Evolutionary conservation across 2,329 filamentous ascomycete genomes (phyloP), one percentile per base, ranked within the genome.

Genomic region (Penicillium thymicola): DNA sequence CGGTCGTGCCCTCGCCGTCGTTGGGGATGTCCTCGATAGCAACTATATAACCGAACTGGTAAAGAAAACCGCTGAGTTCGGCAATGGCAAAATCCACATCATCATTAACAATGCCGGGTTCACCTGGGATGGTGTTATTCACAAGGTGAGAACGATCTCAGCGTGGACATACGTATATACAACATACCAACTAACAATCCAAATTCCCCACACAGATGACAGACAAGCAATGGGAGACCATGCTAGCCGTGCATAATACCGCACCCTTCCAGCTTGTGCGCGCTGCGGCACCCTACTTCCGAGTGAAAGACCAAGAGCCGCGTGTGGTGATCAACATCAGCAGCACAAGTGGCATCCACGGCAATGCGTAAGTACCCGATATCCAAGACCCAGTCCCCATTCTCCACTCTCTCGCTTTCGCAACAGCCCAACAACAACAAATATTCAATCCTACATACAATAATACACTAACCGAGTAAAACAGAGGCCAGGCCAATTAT

Each of bases 21-120:
- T 85, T 0, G 92, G 92, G 58, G 90, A 96, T 69, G 84, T 96
- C 70, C 81, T 91, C 23, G 82, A 90, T 70, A 79, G 84, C 45
- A 76, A 79, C 21, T 93, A 94, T 74, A 82, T 92, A 70, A 81
- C 85, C 58, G 77, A 80, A 10, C 82, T 96, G n/a, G 85, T 96
- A 27, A 80, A 86, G 70, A 84, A 86, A 68, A 82, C 90, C 0
- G 91, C 89, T 1, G 87, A 87, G 46, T 95, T 96, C 70, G 92
- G 92, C 57, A 79, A 82, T 62, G 91, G 90, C 68, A 95, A 95
- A 80, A 92, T 96, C 60, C 89, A 96, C 74, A 89, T 94, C 71
- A 88, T 96, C 55, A 89, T 96, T 58, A 95, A 96, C 76, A 96
- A 96, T 72, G 92, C 91, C 0, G 91, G 90, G 41, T 95, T 90